A percentile compares a stretch with the other conserved stretches of the same genome.
These are phyloP conservation scores for Harringtonia aguacate DNA, from an alignment of 2,329 filamentous ascomycete species.

Conservation along the genomic window DNA sequence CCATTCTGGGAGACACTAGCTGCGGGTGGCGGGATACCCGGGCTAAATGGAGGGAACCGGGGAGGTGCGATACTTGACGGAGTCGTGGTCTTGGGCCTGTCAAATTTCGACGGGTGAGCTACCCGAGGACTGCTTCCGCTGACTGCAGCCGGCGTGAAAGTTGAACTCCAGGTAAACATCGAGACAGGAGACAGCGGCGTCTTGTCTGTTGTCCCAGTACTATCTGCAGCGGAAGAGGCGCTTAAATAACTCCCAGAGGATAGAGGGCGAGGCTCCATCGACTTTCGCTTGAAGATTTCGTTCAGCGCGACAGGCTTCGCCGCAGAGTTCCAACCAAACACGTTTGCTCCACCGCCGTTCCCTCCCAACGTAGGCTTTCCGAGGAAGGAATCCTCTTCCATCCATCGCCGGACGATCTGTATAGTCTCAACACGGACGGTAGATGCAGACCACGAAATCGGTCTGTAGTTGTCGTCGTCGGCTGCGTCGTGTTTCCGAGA, in stretches of 20 bases:
- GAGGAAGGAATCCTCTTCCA: slow-evolving; percentile 51
- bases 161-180: background rate
- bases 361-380: slow-evolving; percentile 35
- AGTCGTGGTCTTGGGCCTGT: too few species aligned
- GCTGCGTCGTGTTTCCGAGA: slow-evolving; percentile 40
- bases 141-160: too few species aligned
- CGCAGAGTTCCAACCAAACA: slow-evolving; percentile 52
- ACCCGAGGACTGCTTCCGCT: too few species aligned
- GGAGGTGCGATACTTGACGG: too few species aligned
- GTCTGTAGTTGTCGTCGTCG: slow-evolving; percentile 48
- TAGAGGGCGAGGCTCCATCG: background rate
- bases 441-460: slow-evolving; percentile 47
- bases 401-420: slow-evolving; percentile 52
- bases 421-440: slow-evolving; percentile 41
- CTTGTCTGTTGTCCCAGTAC: background rate
- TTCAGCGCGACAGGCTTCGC: slow-evolving; percentile 39
- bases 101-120: too few species aligned
- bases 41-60: too few species aligned
- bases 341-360: slow-evolving; percentile 28
- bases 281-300: slow-evolving; percentile 28
- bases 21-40: too few species aligned
- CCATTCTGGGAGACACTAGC: background rate
- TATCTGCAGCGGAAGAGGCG: too few species aligned
- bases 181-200: background rate
- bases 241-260: too few species aligned